phyloP scores from a whole-genome alignment of 208 protist genomes.

The Crithidia bombi region DNA sequence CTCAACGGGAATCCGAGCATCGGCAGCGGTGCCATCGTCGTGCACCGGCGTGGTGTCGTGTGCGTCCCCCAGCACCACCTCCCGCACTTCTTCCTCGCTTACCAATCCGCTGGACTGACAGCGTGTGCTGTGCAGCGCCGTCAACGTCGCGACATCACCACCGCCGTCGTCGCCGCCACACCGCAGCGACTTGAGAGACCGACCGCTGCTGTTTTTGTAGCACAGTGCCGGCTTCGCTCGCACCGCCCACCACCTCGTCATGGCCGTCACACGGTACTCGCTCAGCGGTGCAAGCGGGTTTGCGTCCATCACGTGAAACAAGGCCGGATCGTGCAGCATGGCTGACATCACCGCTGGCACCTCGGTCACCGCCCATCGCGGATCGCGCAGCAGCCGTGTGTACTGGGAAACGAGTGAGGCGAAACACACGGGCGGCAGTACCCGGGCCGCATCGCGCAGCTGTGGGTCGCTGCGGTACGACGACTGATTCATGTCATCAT shows the following conservation, averaged over 20 bases:
- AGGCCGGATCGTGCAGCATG: constrained; percentile 69
- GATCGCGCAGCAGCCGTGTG: constrained; percentile 37
- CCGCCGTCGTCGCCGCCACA: background rate
- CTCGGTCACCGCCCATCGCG: constrained; percentile 33
- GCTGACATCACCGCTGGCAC: constrained; percentile 51
- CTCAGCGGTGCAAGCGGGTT: constrained; percentile 49
- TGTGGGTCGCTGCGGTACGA: constrained; percentile 33
- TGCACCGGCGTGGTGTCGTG: background rate
- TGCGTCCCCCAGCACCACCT: too few species aligned
- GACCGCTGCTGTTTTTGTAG: constrained; percentile 28
- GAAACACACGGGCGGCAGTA: constrained; percentile 41
- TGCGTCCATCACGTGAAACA: constrained; percentile 64
- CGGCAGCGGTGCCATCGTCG: background rate
- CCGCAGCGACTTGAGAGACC: constrained; percentile 22
- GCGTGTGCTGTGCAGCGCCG: too few species aligned
- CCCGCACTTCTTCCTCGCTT: too few species aligned
- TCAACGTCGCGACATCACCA: background rate
- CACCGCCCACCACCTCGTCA: constrained; percentile 64
- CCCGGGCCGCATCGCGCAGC: constrained; percentile 36
- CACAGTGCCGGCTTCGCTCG: constrained; percentile 43
- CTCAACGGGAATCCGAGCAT: constrained; percentile 4
- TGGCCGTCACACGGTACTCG: constrained; percentile 56
- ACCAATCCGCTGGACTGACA: too few species aligned
- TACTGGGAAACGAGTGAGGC: constrained; percentile 44
- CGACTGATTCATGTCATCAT: constrained; percentile 27